Conservation (phyloP, 768 basidiomycete genomes). For the Mycena venus region DNA sequence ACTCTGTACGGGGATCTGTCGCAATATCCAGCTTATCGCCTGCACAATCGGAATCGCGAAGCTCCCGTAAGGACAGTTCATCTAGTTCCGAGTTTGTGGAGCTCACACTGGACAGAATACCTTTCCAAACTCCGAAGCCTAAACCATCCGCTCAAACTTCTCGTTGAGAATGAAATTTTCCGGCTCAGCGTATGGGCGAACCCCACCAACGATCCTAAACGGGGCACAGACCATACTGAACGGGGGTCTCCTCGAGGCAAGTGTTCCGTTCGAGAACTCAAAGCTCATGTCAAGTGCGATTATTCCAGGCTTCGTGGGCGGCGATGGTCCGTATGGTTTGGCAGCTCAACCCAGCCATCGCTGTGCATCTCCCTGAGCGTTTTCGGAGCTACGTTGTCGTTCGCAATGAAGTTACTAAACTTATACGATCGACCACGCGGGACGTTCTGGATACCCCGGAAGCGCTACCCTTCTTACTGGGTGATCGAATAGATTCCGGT, state of each 20-base stretch:
- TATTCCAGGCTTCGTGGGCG: constrained; percentile 71
- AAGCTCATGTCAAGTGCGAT: neutral
- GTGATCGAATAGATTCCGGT: constrained; percentile 71
- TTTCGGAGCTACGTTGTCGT: constrained; percentile 76
- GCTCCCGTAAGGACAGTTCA: constrained; percentile 52
- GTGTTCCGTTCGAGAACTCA: neutral
- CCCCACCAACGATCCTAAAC: constrained; percentile 80
- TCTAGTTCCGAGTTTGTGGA: neutral
- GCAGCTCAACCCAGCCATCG: constrained; percentile 87
- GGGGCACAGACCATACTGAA: constrained; percentile 74
- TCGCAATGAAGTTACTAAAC: constrained; percentile 78
- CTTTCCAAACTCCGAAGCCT: constrained; percentile 71
- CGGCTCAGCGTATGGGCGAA: constrained; percentile 93
- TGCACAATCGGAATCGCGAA: constrained; percentile 58
- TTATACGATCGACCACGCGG: constrained; percentile 80
- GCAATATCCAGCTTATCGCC: constrained; percentile 75
- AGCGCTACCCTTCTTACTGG: constrained; percentile 84
- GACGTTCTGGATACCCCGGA: constrained; percentile 84
- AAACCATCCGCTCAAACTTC: constrained; percentile 81
- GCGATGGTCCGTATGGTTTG: constrained; percentile 80
- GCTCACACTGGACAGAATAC: constrained; percentile 60
- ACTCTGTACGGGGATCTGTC: constrained; percentile 71
- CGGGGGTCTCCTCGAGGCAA: constrained; percentile 75
- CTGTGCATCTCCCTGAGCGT: constrained; percentile 87
- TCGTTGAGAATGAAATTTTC: constrained; percentile 93